These are phyloP conservation scores for Volutella citrinella DNA, from an alignment of 2,329 filamentous ascomycete genomes.

Conservation along the genomic window DNA sequence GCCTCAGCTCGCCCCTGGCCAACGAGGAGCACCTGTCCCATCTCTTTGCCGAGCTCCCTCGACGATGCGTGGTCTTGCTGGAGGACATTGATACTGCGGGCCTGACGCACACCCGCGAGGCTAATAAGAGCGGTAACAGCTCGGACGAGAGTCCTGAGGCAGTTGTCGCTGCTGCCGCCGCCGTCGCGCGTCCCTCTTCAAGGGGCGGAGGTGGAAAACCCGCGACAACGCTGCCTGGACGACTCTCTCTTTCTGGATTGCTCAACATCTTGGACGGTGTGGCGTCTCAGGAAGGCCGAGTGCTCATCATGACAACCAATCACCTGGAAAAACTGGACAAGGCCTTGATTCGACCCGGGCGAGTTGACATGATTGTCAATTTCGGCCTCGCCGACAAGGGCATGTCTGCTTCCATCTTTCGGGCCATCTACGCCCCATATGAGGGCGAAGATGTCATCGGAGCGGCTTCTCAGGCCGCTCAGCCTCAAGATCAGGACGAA, in stretches of 20 bases:
- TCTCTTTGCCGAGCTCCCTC: slow-evolving; percentile 66
- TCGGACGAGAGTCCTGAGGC: background rate
- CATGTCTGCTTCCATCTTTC: slow-evolving; percentile 55
- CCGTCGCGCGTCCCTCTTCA: slow-evolving; percentile 9
- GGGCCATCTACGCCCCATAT: slow-evolving; percentile 55
- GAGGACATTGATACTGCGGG: slow-evolving; percentile 76
- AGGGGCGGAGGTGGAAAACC: too few relatives aligned
- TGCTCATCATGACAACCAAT: slow-evolving; percentile 66
- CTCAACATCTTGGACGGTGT: slow-evolving; percentile 80
- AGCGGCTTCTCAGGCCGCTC: slow-evolving; percentile 2
- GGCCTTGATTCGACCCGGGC: slow-evolving; percentile 60
- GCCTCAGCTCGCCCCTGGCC: slow-evolving; percentile 58
- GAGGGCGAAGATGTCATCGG: slow-evolving; percentile 26
- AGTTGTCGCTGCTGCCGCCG: slow-evolving; percentile 19
- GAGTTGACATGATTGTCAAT: slow-evolving; percentile 58
- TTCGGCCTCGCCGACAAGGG: slow-evolving; percentile 52
- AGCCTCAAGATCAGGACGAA: slow-evolving; percentile 13
- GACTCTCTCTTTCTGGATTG: slow-evolving; percentile 70
- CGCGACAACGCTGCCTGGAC: slow-evolving; percentile 16
- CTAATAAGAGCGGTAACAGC: slow-evolving; percentile 22
- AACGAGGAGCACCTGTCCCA: slow-evolving; percentile 63
- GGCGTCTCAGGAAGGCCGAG: slow-evolving; percentile 60
- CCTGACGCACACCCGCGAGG: slow-evolving; percentile 57
- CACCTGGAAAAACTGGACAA: slow-evolving; percentile 60
- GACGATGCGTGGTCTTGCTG: slow-evolving; percentile 68